Evolutionary conservation across 1,284 basidiomycete genomes (phyloP).

Genomic region (Caloboletus firmus): DNA sequence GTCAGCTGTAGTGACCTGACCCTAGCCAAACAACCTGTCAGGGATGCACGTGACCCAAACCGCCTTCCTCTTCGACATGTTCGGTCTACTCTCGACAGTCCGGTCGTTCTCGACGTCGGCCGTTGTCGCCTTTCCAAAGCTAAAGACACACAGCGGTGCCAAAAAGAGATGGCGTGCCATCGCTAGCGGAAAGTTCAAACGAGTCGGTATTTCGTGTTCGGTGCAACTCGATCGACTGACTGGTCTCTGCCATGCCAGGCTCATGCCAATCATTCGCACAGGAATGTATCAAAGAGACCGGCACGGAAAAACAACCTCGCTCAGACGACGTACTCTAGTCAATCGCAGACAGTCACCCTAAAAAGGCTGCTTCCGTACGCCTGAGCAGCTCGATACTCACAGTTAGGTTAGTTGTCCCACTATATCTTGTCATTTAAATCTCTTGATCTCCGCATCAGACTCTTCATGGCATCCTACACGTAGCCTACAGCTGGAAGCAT

Average conservation of each 20-base stretch:
- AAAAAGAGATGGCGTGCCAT: slow-evolving; percentile 79
- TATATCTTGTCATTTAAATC: background rate
- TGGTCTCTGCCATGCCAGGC: slow-evolving; percentile 47
- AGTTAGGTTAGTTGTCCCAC: slow-evolving; percentile 14
- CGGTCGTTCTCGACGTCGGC: slow-evolving; percentile 49
- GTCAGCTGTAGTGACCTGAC: background rate
- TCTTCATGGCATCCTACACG: slow-evolving; percentile 1
- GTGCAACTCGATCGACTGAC: background rate
- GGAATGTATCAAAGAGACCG: slow-evolving; percentile 67
- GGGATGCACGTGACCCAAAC: slow-evolving; percentile 22
- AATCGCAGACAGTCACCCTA: slow-evolving; percentile 60
- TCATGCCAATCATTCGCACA: slow-evolving; percentile 67
- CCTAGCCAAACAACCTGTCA: background rate
- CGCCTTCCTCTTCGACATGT: slow-evolving; percentile 14
- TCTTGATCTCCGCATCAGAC: slow-evolving; percentile 9
- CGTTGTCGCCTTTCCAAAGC: slow-evolving; percentile 54
- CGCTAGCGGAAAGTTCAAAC: slow-evolving; percentile 72
- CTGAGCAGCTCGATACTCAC: slow-evolving; percentile 27
- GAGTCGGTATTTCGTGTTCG: slow-evolving; percentile 46
- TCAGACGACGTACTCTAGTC: slow-evolving; percentile 62
- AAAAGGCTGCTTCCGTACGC: slow-evolving; percentile 72
- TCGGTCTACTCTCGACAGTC: slow-evolving; percentile 16
- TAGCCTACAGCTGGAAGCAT: slow-evolving; percentile 11
- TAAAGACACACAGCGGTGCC: slow-evolving; percentile 77
- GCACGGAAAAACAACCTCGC: slow-evolving; percentile 64